These are phyloP conservation scores for Kuraishia cidri DNA, from an alignment of 805 yeast species.

Conservation along the genomic window DNA sequence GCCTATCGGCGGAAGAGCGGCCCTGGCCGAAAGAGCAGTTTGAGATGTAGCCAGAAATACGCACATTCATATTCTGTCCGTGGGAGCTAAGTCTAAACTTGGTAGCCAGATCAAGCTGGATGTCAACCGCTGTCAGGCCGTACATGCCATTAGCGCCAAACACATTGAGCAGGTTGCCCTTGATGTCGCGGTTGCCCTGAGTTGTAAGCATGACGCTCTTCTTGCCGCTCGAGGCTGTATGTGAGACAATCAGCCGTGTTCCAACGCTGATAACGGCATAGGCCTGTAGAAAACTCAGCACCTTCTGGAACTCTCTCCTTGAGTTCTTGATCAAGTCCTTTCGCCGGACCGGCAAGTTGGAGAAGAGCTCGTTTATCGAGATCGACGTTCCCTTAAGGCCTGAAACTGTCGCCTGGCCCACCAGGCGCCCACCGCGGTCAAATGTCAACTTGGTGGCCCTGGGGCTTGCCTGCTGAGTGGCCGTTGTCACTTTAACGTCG, in stretches of 20 bases:
- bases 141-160: constrained; percentile 62
- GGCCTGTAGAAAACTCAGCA: constrained; percentile 53
- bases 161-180: constrained; percentile 53
- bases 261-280: constrained; percentile 55
- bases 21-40: constrained; percentile 76
- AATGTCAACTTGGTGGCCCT: constrained; percentile 48
- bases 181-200: constrained; percentile 36
- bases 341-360: constrained; percentile 71
- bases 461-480: constrained; percentile 39
- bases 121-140: constrained; percentile 44
- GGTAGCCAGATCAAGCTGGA: constrained; percentile 26
- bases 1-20: constrained; percentile 65
- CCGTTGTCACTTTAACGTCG: constrained; percentile 38
- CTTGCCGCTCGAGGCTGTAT: constrained; percentile 36
- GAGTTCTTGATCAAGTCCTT: constrained; percentile 61
- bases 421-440: constrained; percentile 44
- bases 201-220: constrained; percentile 52
- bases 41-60: constrained; percentile 58
- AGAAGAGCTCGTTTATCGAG: constrained; percentile 48
- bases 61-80: constrained; percentile 21
- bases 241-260: constrained; percentile 53
- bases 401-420: constrained; percentile 23
- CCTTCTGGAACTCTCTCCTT: constrained; percentile 64
- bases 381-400: constrained; percentile 69
- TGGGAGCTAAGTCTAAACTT: constrained; percentile 12